Percentiles rank a stretch among this genome's conserved stretches.
Evolutionary conservation across 2,329 filamentous ascomycete genomes (phyloP).

Genomic region (Penicillium sp.): DNA sequence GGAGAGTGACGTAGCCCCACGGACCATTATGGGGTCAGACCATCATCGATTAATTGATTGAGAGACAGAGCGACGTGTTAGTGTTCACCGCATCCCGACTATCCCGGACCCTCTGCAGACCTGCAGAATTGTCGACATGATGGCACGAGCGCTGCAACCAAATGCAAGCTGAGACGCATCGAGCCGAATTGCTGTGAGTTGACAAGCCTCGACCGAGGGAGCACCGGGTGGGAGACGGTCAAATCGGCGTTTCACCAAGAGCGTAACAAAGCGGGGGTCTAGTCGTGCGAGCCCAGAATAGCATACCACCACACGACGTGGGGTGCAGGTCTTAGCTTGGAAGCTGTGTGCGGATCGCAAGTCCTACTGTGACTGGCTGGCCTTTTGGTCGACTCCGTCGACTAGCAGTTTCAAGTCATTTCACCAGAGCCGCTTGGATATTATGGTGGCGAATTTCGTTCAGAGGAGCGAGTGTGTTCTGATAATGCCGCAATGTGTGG

Average conservation of each 20-base stretch:
- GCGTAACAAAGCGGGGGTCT: neutral
- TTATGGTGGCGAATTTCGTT: slow-evolving; percentile 16
- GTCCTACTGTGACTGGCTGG: slow-evolving; percentile 17
- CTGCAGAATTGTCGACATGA: neutral
- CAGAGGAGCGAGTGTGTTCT: neutral
- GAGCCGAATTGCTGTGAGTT: neutral
- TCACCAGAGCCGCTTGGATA: slow-evolving; percentile 18
- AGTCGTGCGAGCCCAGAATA: slow-evolving; percentile 18
- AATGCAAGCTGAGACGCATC: neutral
- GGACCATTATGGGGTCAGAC: slow-evolving; percentile 20
- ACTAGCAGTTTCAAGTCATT: slow-evolving; percentile 24
- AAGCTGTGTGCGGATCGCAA: neutral
- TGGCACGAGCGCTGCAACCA: neutral
- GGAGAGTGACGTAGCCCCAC: slow-evolving; percentile 29
- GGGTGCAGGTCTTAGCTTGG: slow-evolving; percentile 18
- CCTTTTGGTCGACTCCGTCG: slow-evolving; percentile 13
- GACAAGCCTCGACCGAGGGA: slow-evolving; percentile 7
- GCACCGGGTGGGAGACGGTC: neutral
- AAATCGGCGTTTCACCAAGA: slow-evolving; percentile 16
- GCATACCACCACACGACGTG: slow-evolving; percentile 16
- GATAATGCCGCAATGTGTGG: neutral
- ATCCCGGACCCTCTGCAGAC: neutral
- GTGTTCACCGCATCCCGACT: neutral
- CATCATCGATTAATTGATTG: slow-evolving; percentile 2
- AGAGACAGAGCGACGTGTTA: neutral